Evolutionary conservation across 148 eudicot species (phyloP), one percentile per base, ranked within the genome.

Genomic region (Rheum nobile): DNA sequence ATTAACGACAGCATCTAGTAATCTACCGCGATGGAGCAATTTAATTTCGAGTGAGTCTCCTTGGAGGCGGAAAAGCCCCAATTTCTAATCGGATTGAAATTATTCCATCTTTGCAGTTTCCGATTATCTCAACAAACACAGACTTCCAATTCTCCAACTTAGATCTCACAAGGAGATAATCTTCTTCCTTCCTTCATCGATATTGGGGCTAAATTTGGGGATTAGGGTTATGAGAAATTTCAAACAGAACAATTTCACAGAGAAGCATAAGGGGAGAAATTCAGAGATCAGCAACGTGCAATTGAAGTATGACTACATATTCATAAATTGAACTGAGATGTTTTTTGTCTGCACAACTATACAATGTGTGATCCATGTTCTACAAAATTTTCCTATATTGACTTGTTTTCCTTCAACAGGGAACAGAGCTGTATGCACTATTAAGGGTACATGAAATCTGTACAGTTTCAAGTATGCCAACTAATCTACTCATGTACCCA

Each of bases 331-430:
- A 61, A 61, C 11, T 14, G 35, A 61, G 68, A 61, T 29, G 68
- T 13, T 28, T 37, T 37, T 37, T n/a, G 24, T 5, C 59, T 61
- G 41, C 41, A 65, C 70, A 65, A 16, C 70, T 65, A 5, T 65
- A 65, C 70, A 65, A 13, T 65, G 10, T 65, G 39, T 65, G 70
- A 65, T 17, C 41, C 41, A 65, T 65, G 8, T 16, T 65, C 70
- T 65, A 65, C 70, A 65, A 65, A 65, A 65, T 7, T 65, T 65
- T 65, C 70, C 70, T 65, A 65, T 32, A 65, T 10, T 32, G 10
- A 34, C 38, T 65, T 16, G 22, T 16, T 32, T 32, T 17, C 39
- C 39, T 65, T 31, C 10, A 32, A 17, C 39, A 14, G 21, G n/a
- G 39, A 32, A 65, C 6, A 34, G 63, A 55, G 32, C 29, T 55